Conservation (phyloP, 148 eudicot genomes). For the Selenicereus undatus region DNA sequence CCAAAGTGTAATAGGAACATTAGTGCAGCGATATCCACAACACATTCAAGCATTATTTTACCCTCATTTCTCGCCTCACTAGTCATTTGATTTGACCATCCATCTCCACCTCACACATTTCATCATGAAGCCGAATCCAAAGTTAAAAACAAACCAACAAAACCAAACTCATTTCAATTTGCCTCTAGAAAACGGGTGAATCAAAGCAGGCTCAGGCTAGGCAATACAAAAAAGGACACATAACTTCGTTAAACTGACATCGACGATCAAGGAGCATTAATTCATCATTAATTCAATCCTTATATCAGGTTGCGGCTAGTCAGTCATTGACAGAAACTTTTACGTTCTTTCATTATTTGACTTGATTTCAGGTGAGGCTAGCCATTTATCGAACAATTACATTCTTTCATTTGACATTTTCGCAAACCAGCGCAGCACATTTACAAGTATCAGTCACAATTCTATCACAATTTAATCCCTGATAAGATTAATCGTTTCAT, state of each 20-base stretch:
- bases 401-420: neutral
- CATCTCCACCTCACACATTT: neutral
- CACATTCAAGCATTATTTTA: too few relatives aligned
- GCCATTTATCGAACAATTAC: neutral
- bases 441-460: too few relatives aligned
- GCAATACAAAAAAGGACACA: too few relatives aligned
- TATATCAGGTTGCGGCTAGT: neutral
- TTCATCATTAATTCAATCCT: too few relatives aligned
- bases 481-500: neutral
- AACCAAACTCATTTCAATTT: neutral
- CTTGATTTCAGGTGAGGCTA: neutral
- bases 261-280: too few relatives aligned
- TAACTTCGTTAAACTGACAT: too few relatives aligned
- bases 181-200: neutral
- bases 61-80: neutral
- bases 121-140: neutral
- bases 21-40: neutral
- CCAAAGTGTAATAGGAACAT: too few relatives aligned
- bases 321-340: too few relatives aligned
- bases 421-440: neutral
- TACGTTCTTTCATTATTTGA: too few relatives aligned
- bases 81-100: too few relatives aligned
- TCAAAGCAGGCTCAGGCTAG: neutral
- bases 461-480: neutral
- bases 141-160: neutral